phyloP scores from a whole-genome alignment of 2,329 filamentous ascomycete species.

The Microcera coccophila region DNA sequence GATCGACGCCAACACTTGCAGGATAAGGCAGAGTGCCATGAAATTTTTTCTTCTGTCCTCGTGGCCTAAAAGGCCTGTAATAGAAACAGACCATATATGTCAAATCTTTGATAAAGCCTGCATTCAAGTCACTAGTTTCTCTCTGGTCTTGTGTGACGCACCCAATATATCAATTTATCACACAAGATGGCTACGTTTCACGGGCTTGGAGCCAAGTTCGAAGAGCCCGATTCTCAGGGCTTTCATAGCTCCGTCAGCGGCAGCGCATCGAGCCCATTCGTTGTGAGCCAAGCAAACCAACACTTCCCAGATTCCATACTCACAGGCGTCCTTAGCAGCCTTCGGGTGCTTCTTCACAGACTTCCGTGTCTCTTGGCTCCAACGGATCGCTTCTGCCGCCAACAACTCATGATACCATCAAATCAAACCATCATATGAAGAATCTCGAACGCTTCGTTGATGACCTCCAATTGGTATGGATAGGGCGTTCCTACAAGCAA shows the following conservation, averaged over 20 bases:
- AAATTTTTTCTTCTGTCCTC: slow-evolving; percentile 1
- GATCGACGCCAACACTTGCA: neutral
- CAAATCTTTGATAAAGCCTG: too few species aligned
- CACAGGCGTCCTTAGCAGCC: slow-evolving; percentile 15
- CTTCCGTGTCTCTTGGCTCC: slow-evolving; percentile 22
- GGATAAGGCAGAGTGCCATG: neutral
- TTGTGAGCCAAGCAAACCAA: slow-evolving; percentile 11
- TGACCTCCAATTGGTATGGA: slow-evolving; percentile 20
- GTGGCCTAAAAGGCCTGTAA: too few species aligned
- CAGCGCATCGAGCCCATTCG: slow-evolving; percentile 22
- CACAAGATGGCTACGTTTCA: slow-evolving; percentile 20
- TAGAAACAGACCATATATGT: too few species aligned
- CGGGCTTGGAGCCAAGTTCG: slow-evolving; percentile 22
- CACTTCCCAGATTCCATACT: slow-evolving; percentile 4
- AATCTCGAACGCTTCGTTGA: slow-evolving; percentile 18
- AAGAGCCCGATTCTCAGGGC: slow-evolving; percentile 12
- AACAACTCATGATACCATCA: slow-evolving; percentile 25
- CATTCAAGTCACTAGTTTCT: too few species aligned
- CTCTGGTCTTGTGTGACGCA: too few species aligned
- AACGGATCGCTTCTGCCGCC: slow-evolving; percentile 19
- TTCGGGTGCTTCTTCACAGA: slow-evolving; percentile 26
- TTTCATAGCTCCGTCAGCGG: slow-evolving; percentile 24
- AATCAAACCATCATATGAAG: slow-evolving; percentile 25
- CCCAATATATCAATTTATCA: too few species aligned
- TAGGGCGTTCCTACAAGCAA: neutral